Evolutionary conservation across 1,139 yeast species (phyloP), one percentile per base, ranked within the genome.

Genomic region (Debaryomyces subglobosus): DNA sequence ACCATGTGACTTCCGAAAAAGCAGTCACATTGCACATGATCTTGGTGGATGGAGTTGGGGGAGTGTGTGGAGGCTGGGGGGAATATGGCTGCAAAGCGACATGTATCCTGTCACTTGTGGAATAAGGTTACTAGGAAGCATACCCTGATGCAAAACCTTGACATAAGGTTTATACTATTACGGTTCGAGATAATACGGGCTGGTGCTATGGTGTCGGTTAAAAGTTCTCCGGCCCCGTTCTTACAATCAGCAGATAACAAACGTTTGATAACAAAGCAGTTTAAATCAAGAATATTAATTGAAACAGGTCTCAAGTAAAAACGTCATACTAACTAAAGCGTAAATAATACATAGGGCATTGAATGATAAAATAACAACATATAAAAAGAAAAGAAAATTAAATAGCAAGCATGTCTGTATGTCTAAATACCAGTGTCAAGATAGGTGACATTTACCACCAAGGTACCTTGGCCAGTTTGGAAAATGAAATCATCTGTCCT

Each of bases 401-500:
- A 32, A 32, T 32, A 32, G 20, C 34, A 32, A 32, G 8, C 12
- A 16, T 15, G 8, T 12, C 13, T 23, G 20, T 5, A 20, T 15
- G 13, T 12, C 24, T 23, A 35, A 20, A 35, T 10, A 21, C 38
- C 38, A 18, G 36, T 32, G 35, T 39, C 44, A 23, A 55, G 49
- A 50, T 67, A 74, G 48, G 64, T 65, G 51, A 74, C 55, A 49
- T 65, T 65, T 12, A 73, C 61, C 16, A 57, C 53, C 54, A 75
- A 60, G 9, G 57, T 59, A 20, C 78, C 80, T 5, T 55, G 53
- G 4, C 64, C 69, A 12, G 65, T 65, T 5, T 57, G 55, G 43
- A 74, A 57, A 3, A 56, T 51, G 29, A 71, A 47, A 37, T 67
- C 65, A 18, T 70, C 72, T 36, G 61, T 59, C 27, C 72, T 72